These are phyloP conservation scores for Blastobotrys serpentis DNA, from an alignment of 1,139 yeast species.

Conservation along the genomic window DNA sequence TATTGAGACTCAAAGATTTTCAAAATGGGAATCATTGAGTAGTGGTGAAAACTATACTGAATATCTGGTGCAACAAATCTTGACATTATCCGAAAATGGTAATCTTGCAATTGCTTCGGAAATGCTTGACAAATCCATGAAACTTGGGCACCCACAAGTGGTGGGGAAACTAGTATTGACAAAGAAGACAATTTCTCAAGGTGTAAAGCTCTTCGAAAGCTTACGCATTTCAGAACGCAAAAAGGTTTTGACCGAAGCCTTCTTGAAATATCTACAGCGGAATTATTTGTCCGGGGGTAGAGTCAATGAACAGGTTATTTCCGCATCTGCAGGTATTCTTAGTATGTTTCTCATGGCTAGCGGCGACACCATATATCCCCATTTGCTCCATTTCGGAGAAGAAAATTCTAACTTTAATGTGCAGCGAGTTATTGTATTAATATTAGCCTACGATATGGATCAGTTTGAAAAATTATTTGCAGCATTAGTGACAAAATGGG, in stretches of 20 bases:
- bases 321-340: constrained; percentile 17
- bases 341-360: background rate
- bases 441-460: constrained; percentile 6
- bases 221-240: constrained; percentile 19
- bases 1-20: constrained; percentile 11
- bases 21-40: constrained; percentile 22
- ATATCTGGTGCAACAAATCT: constrained; percentile 18
- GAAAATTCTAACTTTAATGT: constrained; percentile 16
- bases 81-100: constrained; percentile 10
- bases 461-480: constrained; percentile 18
- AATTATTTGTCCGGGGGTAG: constrained; percentile 1
- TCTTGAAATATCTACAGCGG: constrained; percentile 17
- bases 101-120: constrained; percentile 15
- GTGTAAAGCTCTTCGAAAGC: constrained; percentile 8
- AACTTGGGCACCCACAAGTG: constrained; percentile 21
- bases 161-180: constrained; percentile 15
- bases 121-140: constrained; percentile 12
- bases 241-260: constrained; percentile 15
- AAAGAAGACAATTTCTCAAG: constrained; percentile 3
- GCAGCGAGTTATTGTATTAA: constrained; percentile 19
- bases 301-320: constrained; percentile 8
- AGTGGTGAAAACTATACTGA: constrained; percentile 18
- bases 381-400: constrained; percentile 18
- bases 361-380: constrained; percentile 1
- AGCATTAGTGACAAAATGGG: constrained; percentile 28